Percentiles rank a stretch among this genome's conserved stretches.
These are phyloP conservation scores for Ceriops decandra DNA, from an alignment of 345 rosid genomes.

Conservation along the genomic window DNA sequence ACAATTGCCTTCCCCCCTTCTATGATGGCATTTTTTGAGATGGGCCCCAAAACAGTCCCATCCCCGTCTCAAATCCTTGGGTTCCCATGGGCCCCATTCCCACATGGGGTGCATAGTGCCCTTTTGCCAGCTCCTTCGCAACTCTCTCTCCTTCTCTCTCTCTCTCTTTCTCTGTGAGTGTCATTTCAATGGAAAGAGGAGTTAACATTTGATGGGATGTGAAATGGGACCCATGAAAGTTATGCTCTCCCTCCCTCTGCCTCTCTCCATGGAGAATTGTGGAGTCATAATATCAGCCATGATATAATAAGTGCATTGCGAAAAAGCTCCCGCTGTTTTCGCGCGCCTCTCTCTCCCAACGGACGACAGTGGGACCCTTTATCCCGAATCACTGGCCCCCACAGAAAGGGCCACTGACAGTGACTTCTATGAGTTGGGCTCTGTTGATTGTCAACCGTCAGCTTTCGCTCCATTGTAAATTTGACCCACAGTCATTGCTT, in stretches of 20 bases:
- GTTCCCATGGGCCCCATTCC: constrained; percentile 26
- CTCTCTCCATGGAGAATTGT: too few species aligned
- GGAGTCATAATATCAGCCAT: too few species aligned
- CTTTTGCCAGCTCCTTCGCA: too few species aligned
- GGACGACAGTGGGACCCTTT: constrained; percentile 12
- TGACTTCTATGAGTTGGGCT: background rate
- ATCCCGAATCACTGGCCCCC: background rate
- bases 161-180: background rate
- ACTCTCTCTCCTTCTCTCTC: too few species aligned
- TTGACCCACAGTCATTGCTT: too few species aligned
- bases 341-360: constrained; percentile 43
- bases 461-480: background rate
- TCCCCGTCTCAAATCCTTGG: constrained; percentile 25
- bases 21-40: background rate
- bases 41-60: constrained; percentile 29
- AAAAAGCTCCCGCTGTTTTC: constrained; percentile 78
- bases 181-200: constrained; percentile 4
- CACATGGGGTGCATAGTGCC: constrained; percentile 39
- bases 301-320: constrained; percentile 38
- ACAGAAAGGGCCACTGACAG: constrained; percentile 17
- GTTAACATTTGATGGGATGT: constrained; percentile 28
- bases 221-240: constrained; percentile 4
- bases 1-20: too few species aligned
- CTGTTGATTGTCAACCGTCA: background rate
- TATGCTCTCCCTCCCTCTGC: too few species aligned